A percentile compares a stretch with the other conserved stretches of the same genome.
Conservation (phyloP, 1,139 yeast species). For the Sugiyamaella castrensis region DNA sequence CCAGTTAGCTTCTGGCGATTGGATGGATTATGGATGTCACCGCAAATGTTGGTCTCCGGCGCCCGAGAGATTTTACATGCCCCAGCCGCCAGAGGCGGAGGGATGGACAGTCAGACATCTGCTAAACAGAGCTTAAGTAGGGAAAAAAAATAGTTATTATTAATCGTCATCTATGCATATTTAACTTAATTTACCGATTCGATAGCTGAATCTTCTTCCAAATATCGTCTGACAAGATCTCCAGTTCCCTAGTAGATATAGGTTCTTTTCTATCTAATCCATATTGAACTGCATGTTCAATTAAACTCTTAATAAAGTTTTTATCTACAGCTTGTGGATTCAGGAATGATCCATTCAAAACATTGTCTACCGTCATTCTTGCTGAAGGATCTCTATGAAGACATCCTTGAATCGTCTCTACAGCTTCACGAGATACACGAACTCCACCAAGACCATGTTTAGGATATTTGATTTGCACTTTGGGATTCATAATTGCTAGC, state of each 20-base stretch:
- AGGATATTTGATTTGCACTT: slow-evolving; percentile 71
- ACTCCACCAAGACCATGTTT: slow-evolving; percentile 60
- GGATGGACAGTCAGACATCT: too few relatives aligned
- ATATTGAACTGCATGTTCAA: slow-evolving; percentile 70
- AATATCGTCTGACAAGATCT: slow-evolving; percentile 51
- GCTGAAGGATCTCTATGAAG: slow-evolving; percentile 67
- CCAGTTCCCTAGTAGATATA: slow-evolving; percentile 43
- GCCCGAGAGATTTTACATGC: too few relatives aligned
- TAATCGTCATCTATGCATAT: background rate
- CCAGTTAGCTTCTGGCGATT: too few relatives aligned
- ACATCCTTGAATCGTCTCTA: slow-evolving; percentile 72
- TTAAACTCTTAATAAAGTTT: slow-evolving; percentile 63
- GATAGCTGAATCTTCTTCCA: slow-evolving; percentile 39
- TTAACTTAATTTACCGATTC: slow-evolving; percentile 5
- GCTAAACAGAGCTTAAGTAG: too few relatives aligned
- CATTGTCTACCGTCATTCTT: slow-evolving; percentile 63
- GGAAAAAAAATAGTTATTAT: background rate
- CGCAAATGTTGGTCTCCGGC: too few relatives aligned
- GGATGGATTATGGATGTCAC: too few relatives aligned
- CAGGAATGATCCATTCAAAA: slow-evolving; percentile 60
- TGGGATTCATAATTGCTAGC: slow-evolving; percentile 83
- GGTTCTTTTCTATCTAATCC: slow-evolving; percentile 50
- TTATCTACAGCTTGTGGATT: slow-evolving; percentile 72
- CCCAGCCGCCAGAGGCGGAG: background rate
- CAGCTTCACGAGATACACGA: slow-evolving; percentile 62